Evolutionary conservation across 495 filamentous ascomycete genomes (phyloP).

Genomic region (Penicillium angulare): DNA sequence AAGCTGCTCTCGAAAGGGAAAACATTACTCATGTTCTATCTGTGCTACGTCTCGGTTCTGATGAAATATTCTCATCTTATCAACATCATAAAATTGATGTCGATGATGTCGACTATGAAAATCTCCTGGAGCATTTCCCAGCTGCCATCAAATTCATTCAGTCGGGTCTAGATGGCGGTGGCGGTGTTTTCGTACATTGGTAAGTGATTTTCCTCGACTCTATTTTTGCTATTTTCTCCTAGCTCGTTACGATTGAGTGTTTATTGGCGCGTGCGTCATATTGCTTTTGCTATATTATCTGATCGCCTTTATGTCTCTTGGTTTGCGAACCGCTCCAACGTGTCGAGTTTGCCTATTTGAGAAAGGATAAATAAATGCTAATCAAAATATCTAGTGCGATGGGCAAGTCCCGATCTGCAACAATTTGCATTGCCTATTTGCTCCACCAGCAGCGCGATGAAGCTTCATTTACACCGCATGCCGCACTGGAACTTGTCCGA

Average conservation of each 20-base stretch:
- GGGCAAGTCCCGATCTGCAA: slow-evolving; percentile 91
- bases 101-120: slow-evolving; percentile 84
- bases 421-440: slow-evolving; percentile 80
- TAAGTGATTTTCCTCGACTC: slow-evolving; percentile 56
- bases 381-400: slow-evolving; percentile 67
- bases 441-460: slow-evolving; percentile 61
- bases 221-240: slow-evolving; percentile 35
- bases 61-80: slow-evolving; percentile 49
- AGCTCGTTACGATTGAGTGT: slow-evolving; percentile 1
- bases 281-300: slow-evolving; percentile 11
- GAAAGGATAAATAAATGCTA: slow-evolving; percentile 48
- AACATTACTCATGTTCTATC: slow-evolving; percentile 93
- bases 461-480: slow-evolving; percentile 50
- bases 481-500: slow-evolving; percentile 74
- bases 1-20: slow-evolving; percentile 61
- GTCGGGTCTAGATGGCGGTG: slow-evolving; percentile 65
- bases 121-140: slow-evolving; percentile 78
- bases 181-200: slow-evolving; percentile 79
- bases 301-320: slow-evolving; percentile 26
- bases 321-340: not conserved
- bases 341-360: not conserved
- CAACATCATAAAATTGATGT: slow-evolving; percentile 76
- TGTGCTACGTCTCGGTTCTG: slow-evolving; percentile 60
- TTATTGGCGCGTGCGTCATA: not conserved
- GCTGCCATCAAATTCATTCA: slow-evolving; percentile 79